These are phyloP conservation scores for Cryphonectria nitschkei DNA, from an alignment of 2,329 filamentous ascomycete genomes.

Conservation along the genomic window DNA sequence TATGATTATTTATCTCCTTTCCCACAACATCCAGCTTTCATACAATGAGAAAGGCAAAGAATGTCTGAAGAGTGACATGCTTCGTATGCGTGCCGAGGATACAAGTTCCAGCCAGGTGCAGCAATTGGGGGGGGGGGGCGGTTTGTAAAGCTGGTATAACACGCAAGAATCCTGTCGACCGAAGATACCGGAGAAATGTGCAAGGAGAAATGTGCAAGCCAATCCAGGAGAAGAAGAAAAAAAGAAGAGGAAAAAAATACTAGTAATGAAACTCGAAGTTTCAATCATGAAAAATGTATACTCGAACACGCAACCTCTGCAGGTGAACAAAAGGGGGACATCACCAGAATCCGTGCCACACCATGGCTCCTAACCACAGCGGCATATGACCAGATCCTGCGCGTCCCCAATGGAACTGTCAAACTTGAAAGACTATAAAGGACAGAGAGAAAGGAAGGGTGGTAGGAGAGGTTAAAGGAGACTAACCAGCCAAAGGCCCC, in stretches of 20 bases:
- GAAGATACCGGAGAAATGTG: neutral
- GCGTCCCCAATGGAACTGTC: neutral
- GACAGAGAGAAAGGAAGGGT: too few species aligned
- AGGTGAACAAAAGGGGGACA: constrained; percentile 2
- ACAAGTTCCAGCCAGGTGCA: neutral
- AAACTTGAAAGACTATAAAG: constrained; percentile 12
- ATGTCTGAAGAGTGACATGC: neutral
- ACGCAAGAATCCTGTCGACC: neutral
- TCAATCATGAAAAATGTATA: too few species aligned
- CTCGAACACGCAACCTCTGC: constrained; percentile 6
- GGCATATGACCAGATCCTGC: constrained; percentile 7
- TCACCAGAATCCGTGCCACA: constrained; percentile 13
- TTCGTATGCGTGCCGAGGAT: neutral
- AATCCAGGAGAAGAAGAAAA: neutral
- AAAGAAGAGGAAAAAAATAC: neutral
- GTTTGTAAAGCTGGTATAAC: neutral
- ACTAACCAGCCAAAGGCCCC: too few species aligned
- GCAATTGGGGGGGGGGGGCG: neutral
- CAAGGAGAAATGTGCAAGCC: neutral
- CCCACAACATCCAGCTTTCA: neutral
- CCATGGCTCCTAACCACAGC: constrained; percentile 15
- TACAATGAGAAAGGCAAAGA: neutral
- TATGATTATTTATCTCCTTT: neutral
- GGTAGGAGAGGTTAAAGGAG: too few species aligned
- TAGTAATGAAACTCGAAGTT: neutral